Conservation (phyloP, 1,284 basidiomycete genomes). For the Porogramme epimiltina region DNA sequence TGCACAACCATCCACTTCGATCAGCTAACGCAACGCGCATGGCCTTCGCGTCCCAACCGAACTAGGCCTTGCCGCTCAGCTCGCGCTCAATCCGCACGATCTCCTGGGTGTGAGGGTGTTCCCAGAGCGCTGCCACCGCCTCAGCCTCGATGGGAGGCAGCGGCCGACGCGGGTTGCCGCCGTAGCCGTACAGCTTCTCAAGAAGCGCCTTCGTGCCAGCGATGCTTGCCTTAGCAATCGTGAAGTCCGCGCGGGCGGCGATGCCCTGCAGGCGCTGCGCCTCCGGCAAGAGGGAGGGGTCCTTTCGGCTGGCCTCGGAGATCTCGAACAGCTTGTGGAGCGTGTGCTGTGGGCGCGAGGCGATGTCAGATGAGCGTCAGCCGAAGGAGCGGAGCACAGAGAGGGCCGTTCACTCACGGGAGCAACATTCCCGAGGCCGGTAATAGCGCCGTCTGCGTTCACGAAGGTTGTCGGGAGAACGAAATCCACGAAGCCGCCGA, state of each 20-base stretch:
- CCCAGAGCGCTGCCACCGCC: constrained; percentile 63
- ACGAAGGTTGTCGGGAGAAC: constrained; percentile 49
- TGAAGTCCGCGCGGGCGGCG: constrained; percentile 78
- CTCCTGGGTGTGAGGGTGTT: constrained; percentile 68
- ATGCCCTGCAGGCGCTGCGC: constrained; percentile 81
- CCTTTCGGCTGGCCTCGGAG: constrained; percentile 51
- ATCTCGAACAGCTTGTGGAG: constrained; percentile 67
- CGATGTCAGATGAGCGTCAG: constrained; percentile 10
- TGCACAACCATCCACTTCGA: too few species aligned
- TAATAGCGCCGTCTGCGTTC: constrained; percentile 57
- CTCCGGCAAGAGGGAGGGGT: constrained; percentile 61
- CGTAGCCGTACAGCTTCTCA: constrained; percentile 76
- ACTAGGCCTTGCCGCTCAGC: constrained; percentile 43
- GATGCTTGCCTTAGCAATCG: constrained; percentile 78
- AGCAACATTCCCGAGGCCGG: constrained; percentile 56
- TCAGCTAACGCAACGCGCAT: too few species aligned
- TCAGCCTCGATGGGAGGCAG: constrained; percentile 65
- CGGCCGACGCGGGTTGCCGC: constrained; percentile 75
- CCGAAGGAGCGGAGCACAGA: background rate
- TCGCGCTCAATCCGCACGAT: constrained; percentile 69
- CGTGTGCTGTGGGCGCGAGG: constrained; percentile 45
- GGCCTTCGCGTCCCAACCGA: background rate
- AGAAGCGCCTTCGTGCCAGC: constrained; percentile 83
- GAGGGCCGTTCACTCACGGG: constrained; percentile 36
- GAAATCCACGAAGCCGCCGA: constrained; percentile 61